phyloP scores from a whole-genome alignment of 1,284 basidiomycete species.

The Peniophora sp. region DNA sequence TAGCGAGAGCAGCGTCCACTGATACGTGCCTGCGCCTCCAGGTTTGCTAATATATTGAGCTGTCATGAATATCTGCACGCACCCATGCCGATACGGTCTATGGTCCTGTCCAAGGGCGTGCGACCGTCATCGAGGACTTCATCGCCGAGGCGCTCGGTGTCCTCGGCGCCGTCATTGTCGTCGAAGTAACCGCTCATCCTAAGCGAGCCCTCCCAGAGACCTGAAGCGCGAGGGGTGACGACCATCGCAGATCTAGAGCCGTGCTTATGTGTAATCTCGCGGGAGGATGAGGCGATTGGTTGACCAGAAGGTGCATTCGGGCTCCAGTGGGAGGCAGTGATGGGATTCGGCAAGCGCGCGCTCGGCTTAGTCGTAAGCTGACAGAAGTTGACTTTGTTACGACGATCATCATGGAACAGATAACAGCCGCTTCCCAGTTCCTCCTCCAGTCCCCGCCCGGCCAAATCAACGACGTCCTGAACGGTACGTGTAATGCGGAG shows the following conservation, averaged over 20 bases:
- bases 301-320: too few relatives aligned
- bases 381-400: neutral
- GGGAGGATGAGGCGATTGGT: too few relatives aligned
- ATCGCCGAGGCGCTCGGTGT: conserved; percentile 24
- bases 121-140: conserved; percentile 36
- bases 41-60: conserved; percentile 6
- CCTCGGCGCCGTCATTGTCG: conserved; percentile 30
- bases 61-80: conserved; percentile 12
- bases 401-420: conserved; percentile 57
- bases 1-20: conserved; percentile 73
- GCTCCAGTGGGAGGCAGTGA: too few relatives aligned
- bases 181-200: too few relatives aligned
- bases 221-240: too few relatives aligned
- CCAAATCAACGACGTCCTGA: conserved; percentile 92
- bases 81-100: conserved; percentile 89
- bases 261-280: too few relatives aligned
- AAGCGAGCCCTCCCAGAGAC: too few relatives aligned
- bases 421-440: conserved; percentile 68
- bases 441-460: conserved; percentile 88
- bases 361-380: too few relatives aligned
- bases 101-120: conserved; percentile 76
- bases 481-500: conserved; percentile 45
- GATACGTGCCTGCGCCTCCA: conserved; percentile 50
- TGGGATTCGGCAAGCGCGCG: too few relatives aligned
- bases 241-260: too few relatives aligned